Conservation (phyloP, 2,329 filamentous ascomycete species). For the Fusarium redolens region DNA sequence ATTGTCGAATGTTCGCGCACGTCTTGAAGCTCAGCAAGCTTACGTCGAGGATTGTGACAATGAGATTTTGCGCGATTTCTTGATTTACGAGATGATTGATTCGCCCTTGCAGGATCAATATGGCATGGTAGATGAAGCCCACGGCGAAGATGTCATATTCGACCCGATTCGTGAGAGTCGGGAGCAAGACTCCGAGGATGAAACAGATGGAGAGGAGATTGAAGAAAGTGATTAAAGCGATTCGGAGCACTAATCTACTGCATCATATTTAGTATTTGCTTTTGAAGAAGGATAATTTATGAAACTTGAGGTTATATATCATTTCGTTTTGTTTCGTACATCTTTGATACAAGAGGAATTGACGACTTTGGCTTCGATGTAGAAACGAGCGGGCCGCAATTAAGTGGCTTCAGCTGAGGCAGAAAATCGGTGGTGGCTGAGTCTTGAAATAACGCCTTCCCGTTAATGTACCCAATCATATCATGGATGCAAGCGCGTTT, state of each 20-base stretch:
- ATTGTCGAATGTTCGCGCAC: not conserved
- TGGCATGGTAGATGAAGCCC: not conserved
- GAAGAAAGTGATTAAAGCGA: not conserved
- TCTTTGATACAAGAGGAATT: not conserved
- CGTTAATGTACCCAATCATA: fast-evolving
- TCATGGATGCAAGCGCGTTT: fast-evolving
- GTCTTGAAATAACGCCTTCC: not conserved
- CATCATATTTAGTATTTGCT: not conserved
- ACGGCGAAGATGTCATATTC: not conserved
- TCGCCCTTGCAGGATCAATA: not conserved
- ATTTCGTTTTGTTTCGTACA: not conserved
- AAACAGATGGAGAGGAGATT: not conserved
- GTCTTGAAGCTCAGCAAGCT: not conserved
- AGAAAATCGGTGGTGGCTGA: not conserved
- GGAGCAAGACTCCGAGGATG: not conserved
- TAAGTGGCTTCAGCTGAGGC: not conserved
- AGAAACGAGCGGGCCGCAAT: not conserved
- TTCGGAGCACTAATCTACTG: not conserved
- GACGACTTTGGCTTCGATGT: not conserved
- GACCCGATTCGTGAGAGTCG: not conserved
- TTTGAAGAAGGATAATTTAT: not conserved
- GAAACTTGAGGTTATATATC: too few relatives aligned
- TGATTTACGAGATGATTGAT: not conserved
- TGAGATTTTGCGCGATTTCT: not conserved
- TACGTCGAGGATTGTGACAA: not conserved